Base-by-base conservation (phyloP, 129 eudicot genomes). In the Tanacetum coccineum region DNA sequence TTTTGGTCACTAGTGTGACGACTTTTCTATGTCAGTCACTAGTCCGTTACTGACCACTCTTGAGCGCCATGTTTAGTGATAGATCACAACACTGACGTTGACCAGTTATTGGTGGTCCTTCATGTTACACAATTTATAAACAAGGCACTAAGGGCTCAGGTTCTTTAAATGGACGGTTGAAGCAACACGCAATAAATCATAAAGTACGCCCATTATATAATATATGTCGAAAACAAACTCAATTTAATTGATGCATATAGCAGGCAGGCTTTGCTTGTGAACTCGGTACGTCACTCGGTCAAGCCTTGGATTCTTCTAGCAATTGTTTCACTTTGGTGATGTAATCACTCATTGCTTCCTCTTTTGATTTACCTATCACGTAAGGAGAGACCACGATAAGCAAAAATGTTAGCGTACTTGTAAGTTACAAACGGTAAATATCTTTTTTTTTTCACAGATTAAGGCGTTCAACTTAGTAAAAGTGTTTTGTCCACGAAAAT, bases 281-380 rank as follows among this genome's bases (percentile, higher is more conserved):
- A 10, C 53, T 42, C 53, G 18, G 18, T 48, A n/a, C n/a, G n/a
- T 22, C 25, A 20, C 32, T 39, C 17, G n/a, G 40, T 61, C 48
- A 40, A 32, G 66, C 48, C 6, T 49, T 36, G 42, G 59, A 9
- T 62, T 62, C 84, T 72, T 86, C 95, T n/a, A 79, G 74, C 75
- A 90, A 64, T 64, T 87, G 91, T 70, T 90, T 90, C 71, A 84
- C 95, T 81, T 86, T 90, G 22, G 91, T 87, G 84, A 90, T 87
- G 55, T 86, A 90, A 39, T 90, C 95, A 67, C 57, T 65, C 97
- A 81, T 90, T 4, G 97, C 95, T 60, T 80, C 91, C 11, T 90
- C 97, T 69, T 78, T 48, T 59, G 88, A 70, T 84, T 84, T 87
- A 62, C 87, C 97, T 90, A 86, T 67, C 57, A 21, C 46, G 20